Evolutionary conservation across 805 yeast species (phyloP), one percentile per base, ranked within the genome.

Genomic region (Grigorovia jiainica): DNA sequence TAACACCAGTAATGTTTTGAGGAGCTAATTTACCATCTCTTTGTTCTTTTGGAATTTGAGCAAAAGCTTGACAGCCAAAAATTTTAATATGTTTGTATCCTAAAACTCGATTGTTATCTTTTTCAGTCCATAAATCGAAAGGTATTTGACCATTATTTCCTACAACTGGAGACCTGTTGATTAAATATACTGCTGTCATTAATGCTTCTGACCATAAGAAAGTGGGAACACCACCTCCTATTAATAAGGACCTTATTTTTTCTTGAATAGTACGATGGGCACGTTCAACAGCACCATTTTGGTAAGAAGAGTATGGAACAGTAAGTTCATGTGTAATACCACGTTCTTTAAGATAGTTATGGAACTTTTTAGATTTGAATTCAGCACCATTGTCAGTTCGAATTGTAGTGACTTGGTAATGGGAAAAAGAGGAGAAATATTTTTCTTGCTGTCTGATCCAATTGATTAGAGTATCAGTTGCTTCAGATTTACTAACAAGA

Each of bases 181-280:
- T 15, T 2, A 48, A 20, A 31, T 47, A 41, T 3, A 36, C 51
- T 5, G 53, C 39, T 18, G 29, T 23, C 5, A 25, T 16, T 9
- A 51, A 21, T 11, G 52, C 51, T 27, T 51, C 48, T 5, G 50
- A 27, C 55, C 55, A 51, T n/a, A 47, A 33, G 7, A 27, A 36
- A 1, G 41, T 40, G 2, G 50, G 52, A 16, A 51, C 42, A 1
- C 41, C n/a, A 17, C 53, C 43, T 1, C 40, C 45, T 17, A 32
- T 16, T 13, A 46, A 15, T 20, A 45, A 25, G 7, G 43, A 15
- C 11, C 43, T 19, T 8, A 43, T 20, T 21, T 30, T 37, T 17
- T 42, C 46, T 20, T 38, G 21, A 19, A 50, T 15, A 15, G 52
- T 40, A n/a, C 46, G 38, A 25, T 44, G 45, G 13, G 49, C 43